Evolutionary conservation across 805 yeast species (phyloP).

Genomic region (Torulaspora franciscae): DNA sequence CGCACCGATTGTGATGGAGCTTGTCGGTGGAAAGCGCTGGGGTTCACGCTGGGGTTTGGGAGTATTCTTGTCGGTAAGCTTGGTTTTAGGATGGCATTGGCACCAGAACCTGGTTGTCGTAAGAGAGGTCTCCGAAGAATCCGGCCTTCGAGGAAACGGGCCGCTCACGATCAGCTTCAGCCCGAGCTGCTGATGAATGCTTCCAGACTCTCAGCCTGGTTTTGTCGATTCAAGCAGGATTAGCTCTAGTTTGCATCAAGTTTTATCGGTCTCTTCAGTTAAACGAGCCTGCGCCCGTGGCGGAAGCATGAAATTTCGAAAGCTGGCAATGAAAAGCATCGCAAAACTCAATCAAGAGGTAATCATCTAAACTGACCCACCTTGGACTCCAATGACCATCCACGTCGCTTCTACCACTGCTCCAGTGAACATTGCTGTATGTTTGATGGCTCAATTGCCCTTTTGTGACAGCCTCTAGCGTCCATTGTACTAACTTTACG

Average conservation of each 20-base stretch:
- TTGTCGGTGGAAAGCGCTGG: too few species aligned
- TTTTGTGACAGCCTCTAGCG: slow-evolving; percentile 4
- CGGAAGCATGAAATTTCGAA: slow-evolving; percentile 7
- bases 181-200: too few species aligned
- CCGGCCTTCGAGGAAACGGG: too few species aligned
- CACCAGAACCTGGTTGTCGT: too few species aligned
- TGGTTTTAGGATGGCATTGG: too few species aligned
- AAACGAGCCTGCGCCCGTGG: slow-evolving; percentile 9
- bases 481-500: background rate
- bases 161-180: too few species aligned
- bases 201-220: too few species aligned
- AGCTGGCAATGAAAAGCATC: background rate
- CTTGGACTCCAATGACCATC: slow-evolving; percentile 40
- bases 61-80: too few species aligned
- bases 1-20: too few species aligned
- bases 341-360: background rate
- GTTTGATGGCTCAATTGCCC: background rate
- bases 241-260: background rate
- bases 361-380: slow-evolving; percentile 1
- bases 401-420: slow-evolving; percentile 84
- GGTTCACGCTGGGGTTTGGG: too few species aligned
- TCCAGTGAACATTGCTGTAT: slow-evolving; percentile 92
- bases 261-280: slow-evolving; percentile 7
- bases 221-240: too few species aligned
- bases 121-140: too few species aligned